phyloP scores from a whole-genome alignment of 148 eudicot genomes.

The Agrostemma githago region DNA sequence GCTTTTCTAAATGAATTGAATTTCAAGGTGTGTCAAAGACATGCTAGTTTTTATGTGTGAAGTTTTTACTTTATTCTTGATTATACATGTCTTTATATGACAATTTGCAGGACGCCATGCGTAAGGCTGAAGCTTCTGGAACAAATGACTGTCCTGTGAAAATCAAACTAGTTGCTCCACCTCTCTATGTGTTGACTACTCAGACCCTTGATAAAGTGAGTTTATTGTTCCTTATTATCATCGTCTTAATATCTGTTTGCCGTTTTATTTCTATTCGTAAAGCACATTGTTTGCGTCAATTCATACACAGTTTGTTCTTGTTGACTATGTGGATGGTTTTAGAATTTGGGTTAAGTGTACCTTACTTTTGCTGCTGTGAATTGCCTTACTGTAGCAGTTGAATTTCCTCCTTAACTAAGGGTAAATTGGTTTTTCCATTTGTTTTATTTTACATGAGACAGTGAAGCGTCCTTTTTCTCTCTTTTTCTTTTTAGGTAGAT shows the following conservation, averaged over 20 bases:
- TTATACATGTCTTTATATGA: neutral
- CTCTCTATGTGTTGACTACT: constrained; percentile 85
- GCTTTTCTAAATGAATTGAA: neutral
- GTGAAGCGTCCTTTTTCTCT: no score
- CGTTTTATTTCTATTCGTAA: neutral
- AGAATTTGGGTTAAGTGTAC: no score
- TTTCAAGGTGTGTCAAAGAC: neutral
- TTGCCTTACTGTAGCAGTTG: no score
- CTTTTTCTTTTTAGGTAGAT: no score
- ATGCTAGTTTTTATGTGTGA: neutral
- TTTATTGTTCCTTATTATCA: neutral
- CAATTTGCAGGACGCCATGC: constrained; percentile 81
- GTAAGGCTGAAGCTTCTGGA: constrained; percentile 93
- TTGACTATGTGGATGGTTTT: no score
- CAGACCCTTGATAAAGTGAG: constrained; percentile 96
- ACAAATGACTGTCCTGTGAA: constrained; percentile 89
- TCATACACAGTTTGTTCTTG: no score
- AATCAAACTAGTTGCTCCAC: constrained; percentile 93
- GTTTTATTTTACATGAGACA: no score
- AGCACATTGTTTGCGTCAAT: no score
- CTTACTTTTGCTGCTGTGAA: no score
- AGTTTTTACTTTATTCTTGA: neutral
- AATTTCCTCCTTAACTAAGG: no score
- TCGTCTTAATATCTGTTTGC: neutral
- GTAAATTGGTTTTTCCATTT: no score